A percentile compares a stretch with the other conserved stretches of the same genome.
Conservation (phyloP, 2,329 filamentous ascomycete species). For the Aureobasidium zeae region DNA sequence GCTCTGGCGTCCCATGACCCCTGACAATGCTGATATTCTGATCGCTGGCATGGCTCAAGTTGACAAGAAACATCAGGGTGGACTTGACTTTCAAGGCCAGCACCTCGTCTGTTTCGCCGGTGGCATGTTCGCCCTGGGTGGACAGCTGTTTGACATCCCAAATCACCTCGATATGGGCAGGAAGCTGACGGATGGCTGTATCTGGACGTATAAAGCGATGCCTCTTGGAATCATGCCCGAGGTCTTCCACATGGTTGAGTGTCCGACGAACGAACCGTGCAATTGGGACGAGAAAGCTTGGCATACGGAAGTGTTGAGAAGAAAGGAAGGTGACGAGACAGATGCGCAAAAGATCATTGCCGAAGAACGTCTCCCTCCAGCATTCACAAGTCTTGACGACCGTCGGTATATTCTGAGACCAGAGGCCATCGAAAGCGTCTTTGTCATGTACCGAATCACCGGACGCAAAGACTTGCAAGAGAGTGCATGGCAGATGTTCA, state of each 20-base stretch:
- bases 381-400: conserved; percentile 38
- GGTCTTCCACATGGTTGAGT: conserved; percentile 45
- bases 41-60: conserved; percentile 37
- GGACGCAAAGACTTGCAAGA: conserved; percentile 42
- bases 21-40: conserved; percentile 38
- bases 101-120: conserved; percentile 53
- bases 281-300: conserved; percentile 47
- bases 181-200: conserved; percentile 51
- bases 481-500: conserved; percentile 43
- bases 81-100: conserved; percentile 43
- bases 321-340: conserved; percentile 20
- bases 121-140: conserved; percentile 53
- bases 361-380: conserved; percentile 32
- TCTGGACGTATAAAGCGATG: conserved; percentile 53
- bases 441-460: conserved; percentile 51
- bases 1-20: conserved; percentile 42
- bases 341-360: conserved; percentile 29
- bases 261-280: conserved; percentile 35
- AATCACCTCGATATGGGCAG: conserved; percentile 47
- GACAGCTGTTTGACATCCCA: conserved; percentile 47
- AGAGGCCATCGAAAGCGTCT: conserved; percentile 54
- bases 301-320: conserved; percentile 31
- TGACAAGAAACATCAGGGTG: conserved; percentile 18
- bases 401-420: conserved; percentile 41
- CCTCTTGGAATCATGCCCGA: conserved; percentile 55